Evolutionary conservation across 805 yeast genomes (phyloP), one percentile per base, ranked within the genome.

Genomic region (Ogataea allantospora): DNA sequence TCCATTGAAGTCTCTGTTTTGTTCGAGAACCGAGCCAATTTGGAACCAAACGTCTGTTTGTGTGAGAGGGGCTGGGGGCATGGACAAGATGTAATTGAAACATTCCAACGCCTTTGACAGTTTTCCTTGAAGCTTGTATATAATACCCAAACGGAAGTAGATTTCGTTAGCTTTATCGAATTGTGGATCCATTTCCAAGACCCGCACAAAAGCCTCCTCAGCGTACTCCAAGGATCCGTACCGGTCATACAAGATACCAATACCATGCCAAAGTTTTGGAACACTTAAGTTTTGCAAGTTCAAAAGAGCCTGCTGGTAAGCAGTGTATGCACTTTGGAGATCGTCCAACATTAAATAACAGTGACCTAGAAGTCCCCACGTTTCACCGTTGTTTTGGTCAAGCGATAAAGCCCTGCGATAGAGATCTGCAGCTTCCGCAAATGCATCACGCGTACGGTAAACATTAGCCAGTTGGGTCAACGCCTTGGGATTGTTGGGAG

Each of bases 11-110:
- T 88, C 96, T 54, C 88, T 80, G 66, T 86, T 91, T 58, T 85
- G 95, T 62, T 93, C 99, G 53, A 93, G 73, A 2, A 93, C 98
- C 21, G 88, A 84, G 27, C 99, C 99, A 47, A 93, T 85, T 66
- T 93, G 99, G 68, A 93, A 93, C 98, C 98, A 93, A 38, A 93
- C 95, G 60, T 93, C 99, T 34, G 95, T 88, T 60, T 88, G 96
- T 31, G 97, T 89, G 47, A 93, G 70, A 1, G 99, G 99, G 37
- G 88, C 83, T 1, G 99, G 99, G 0, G 99, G 98, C 63, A 82
- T 83, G 41, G 80, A 72, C 49, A 93, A 66, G 46, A 93, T 93
- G 61, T 91, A 93, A 57, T 88, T 83, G 72, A 93, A 93, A 61
- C 98, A 93, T 60, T 93, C 97, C 42, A 93, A 70, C 2, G 96